Evolutionary conservation across 192 early-diverging fungal genomes (phyloP).

Genomic region (Spinellus fusiger): DNA sequence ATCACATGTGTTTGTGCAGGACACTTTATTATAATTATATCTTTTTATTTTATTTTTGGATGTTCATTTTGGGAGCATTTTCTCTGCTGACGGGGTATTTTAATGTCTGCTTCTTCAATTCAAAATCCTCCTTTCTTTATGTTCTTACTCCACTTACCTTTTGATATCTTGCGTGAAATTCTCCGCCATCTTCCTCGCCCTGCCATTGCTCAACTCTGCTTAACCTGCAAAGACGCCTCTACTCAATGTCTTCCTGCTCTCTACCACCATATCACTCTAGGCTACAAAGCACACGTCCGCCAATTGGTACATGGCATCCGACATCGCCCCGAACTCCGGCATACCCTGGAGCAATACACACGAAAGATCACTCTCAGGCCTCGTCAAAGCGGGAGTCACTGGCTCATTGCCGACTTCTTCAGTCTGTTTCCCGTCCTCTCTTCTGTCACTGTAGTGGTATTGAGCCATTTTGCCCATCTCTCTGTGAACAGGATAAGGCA

Average conservation of each 20-base stretch:
- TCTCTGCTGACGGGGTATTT: conserved; percentile 4
- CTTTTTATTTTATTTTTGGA: not conserved
- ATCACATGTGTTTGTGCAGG: too few relatives aligned
- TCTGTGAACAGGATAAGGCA: conserved; percentile 5
- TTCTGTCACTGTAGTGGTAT: not conserved
- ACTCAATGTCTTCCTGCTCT: not conserved
- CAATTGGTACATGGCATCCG: conserved; percentile 2
- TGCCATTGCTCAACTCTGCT: conserved; percentile 1
- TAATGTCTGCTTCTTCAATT: not conserved
- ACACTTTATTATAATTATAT: too few relatives aligned
- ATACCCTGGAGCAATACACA: not conserved
- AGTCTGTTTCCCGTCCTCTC: conserved; percentile 1
- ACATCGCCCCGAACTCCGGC: not conserved
- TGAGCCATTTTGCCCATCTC: conserved; percentile 5
- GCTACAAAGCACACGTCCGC: not conserved
- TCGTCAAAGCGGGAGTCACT: conserved; percentile 3
- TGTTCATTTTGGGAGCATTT: not conserved
- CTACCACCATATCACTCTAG: conserved; percentile 5
- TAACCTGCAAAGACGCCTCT: conserved; percentile 1
- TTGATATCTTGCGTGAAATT: not conserved
- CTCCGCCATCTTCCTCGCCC: not conserved
- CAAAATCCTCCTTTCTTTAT: not conserved
- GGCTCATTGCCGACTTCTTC: not conserved
- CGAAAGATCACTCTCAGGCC: conserved; percentile 1
- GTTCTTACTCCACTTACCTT: not conserved